Base-by-base conservation (phyloP, 208 protist genomes). In the Trypanosoma theileri region DNA sequence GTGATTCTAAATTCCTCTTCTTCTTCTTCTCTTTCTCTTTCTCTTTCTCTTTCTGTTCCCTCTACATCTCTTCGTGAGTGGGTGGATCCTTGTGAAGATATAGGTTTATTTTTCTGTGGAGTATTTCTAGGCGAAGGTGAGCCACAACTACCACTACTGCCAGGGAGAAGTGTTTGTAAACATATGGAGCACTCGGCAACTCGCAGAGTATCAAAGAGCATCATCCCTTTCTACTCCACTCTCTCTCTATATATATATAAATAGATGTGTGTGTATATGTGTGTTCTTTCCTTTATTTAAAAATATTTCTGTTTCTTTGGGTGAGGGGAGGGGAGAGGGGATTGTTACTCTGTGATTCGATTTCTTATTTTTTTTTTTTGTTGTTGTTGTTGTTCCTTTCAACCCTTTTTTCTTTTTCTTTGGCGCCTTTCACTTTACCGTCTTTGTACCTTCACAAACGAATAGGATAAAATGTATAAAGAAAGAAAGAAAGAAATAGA, bases 121-220 rank as follows among this genome's bases (percentile, higher is more conserved):
- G 42, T 13, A 54, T 40, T 46, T 48, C 24, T 46, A 11, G 61
- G 59, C 22, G 69, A 66, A 0, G 45, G 55, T 59, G 54, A 14
- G 12, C 52, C 10, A 17, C 22, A 2, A 4, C 17, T 17, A 60
- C 6, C 53, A 4, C 11, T 17, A 60, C 6, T 46, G 28, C 13
- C 35, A 44, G 41, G 26, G 22, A 77, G 51, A 16, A 95, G 78
- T 3, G 79, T 66, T 66, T 91, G 82, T 57, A 95, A 66, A 56
- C 90, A 95, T 56, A 95, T 92, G 22, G 86, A 77, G 51, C 90
- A 95, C 51, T 95, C 86, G 3, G 81, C 64, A 1, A 57, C 35
- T 14, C 73, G 42, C 24, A 95, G 68, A 14, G 84, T 81, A 41
- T 92, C 78, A 11, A 52, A 59, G 17, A 70, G 60, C 3, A 62